A percentile compares a stretch with the other conserved stretches of the same genome.
Conservation (phyloP, 768 basidiomycete species). For the Lyophyllum shimeji region DNA sequence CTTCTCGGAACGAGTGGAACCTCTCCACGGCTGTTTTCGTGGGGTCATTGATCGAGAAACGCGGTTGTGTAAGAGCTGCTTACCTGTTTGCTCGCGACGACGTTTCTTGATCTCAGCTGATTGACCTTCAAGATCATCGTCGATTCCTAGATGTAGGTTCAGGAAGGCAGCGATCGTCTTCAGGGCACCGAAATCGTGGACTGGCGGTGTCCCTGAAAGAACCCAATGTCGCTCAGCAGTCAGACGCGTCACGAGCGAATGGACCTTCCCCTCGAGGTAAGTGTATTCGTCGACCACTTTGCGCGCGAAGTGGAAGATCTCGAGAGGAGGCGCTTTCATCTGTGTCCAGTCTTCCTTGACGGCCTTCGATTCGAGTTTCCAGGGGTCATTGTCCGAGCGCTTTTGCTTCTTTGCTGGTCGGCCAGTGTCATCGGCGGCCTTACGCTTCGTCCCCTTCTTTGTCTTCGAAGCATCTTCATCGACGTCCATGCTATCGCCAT, state of each 20-base stretch:
- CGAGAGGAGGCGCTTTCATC: conserved; percentile 82
- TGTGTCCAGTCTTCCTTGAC: conserved; percentile 75
- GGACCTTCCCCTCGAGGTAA: conserved; percentile 80
- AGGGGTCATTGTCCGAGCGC: conserved; percentile 69
- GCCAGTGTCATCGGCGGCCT: conserved; percentile 35
- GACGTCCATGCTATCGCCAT: conserved; percentile 56
- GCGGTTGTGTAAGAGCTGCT: conserved; percentile 9
- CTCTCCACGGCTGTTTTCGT: conserved; percentile 70
- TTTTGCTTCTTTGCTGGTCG: conserved; percentile 58
- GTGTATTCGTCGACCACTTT: conserved; percentile 95
- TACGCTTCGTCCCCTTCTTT: conserved; percentile 38
- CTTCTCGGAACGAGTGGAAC: conserved; percentile 96
- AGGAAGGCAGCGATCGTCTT: conserved; percentile 91
- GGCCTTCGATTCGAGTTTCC: conserved; percentile 63
- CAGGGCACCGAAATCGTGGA: conserved; percentile 85
- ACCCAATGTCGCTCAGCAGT: conserved; percentile 88
- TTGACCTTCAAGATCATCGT: conserved; percentile 83
- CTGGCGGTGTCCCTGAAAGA: conserved; percentile 94
- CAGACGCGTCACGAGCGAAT: conserved; percentile 74
- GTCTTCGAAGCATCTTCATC: conserved; percentile 40
- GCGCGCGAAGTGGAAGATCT: conserved; percentile 91
- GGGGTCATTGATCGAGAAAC: conserved; percentile 7
- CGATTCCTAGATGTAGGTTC: conserved; percentile 86
- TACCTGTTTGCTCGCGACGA: conserved; percentile 81
- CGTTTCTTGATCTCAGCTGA: conserved; percentile 79